Evolutionary conservation across 2,329 filamentous ascomycete genomes (phyloP).

Genomic region (Tolypocladium inflatum): DNA sequence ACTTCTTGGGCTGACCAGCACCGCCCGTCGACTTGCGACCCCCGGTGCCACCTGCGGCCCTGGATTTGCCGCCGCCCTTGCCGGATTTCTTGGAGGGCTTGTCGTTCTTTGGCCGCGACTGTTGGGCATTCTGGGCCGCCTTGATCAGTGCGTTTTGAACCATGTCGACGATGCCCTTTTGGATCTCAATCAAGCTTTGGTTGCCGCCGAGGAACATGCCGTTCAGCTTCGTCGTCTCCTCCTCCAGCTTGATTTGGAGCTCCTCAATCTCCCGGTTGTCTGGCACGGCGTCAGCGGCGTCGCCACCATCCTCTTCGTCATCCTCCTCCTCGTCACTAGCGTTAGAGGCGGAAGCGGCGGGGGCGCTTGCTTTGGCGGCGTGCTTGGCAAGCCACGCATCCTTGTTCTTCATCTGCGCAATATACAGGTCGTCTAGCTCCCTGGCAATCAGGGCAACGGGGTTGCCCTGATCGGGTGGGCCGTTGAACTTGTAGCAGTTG

Average conservation of each 20-base stretch:
- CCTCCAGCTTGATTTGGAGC: conserved; percentile 40
- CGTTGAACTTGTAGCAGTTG: conserved; percentile 91
- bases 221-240: conserved; percentile 50
- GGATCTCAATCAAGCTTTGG: conserved; percentile 42
- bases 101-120: conserved; percentile 38
- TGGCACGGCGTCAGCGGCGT: conserved; percentile 30
- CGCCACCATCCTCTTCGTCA: conserved; percentile 47
- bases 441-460: conserved; percentile 64
- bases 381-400: conserved; percentile 72
- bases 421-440: conserved; percentile 65
- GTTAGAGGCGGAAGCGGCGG: conserved; percentile 51
- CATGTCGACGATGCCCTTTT: conserved; percentile 52
- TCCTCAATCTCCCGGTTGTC: conserved; percentile 36
- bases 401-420: conserved; percentile 67
- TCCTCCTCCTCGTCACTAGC: conserved; percentile 66
- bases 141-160: conserved; percentile 65
- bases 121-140: conserved; percentile 56
- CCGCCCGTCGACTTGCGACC: conserved; percentile 33
- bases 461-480: conserved; percentile 46
- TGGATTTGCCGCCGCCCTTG: conserved; percentile 50
- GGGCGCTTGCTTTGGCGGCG: conserved; percentile 45
- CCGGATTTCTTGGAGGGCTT: conserved; percentile 50
- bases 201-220: conserved; percentile 42
- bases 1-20: conserved; percentile 23
- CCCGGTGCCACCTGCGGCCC: conserved; percentile 20